Conservation (phyloP, 2,329 filamentous ascomycete species). For the Gyromitra esculenta region DNA sequence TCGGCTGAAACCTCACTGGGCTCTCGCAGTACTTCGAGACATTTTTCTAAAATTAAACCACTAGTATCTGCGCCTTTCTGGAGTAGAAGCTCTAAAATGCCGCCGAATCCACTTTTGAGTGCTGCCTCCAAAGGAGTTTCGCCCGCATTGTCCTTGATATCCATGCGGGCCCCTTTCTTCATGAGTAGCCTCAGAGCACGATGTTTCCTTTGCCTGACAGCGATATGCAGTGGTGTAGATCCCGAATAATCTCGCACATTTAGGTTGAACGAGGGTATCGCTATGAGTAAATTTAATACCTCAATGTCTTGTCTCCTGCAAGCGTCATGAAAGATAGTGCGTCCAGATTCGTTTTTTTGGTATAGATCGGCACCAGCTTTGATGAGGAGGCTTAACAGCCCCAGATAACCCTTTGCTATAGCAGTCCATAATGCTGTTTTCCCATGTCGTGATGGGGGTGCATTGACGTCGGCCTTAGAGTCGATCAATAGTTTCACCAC, state of each 20-base stretch:
- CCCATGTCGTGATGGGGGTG: neutral
- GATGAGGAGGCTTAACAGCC: conserved; percentile 1
- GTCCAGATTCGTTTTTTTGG: neutral
- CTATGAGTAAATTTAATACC: neutral
- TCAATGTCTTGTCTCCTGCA: neutral
- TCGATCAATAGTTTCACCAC: conserved; percentile 50
- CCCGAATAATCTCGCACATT: neutral
- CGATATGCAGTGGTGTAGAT: conserved; percentile 13
- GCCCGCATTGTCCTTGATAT: conserved; percentile 19
- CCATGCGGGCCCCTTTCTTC: neutral
- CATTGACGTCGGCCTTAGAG: neutral
- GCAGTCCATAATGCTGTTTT: neutral
- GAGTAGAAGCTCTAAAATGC: neutral
- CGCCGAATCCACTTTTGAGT: neutral
- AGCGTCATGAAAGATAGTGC: neutral
- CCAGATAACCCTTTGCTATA: conserved; percentile 2
- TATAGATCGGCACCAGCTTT: neutral
- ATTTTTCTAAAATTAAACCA: neutral
- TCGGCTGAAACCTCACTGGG: no score
- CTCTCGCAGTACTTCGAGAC: neutral
- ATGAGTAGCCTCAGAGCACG: neutral
- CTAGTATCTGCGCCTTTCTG: neutral
- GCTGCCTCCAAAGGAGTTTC: neutral
- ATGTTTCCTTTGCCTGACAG: neutral
- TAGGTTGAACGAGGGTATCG: neutral